phyloP scores from a whole-genome alignment of 805 yeast genomes.

The Hanseniaspora valbyensis region DNA sequence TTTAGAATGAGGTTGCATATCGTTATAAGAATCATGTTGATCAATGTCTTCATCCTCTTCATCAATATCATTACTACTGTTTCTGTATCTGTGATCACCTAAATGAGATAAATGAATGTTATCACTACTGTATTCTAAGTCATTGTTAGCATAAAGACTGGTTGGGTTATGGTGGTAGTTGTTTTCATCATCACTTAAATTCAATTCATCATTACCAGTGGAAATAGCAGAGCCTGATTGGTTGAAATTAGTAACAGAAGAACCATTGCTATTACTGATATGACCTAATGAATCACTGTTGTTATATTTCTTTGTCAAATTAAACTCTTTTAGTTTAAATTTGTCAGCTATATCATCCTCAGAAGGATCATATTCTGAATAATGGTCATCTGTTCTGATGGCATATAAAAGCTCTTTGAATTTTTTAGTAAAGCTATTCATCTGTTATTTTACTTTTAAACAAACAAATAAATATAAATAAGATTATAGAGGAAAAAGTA shows the following conservation, averaged over 20 bases:
- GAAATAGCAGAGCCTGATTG: not conserved
- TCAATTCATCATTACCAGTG: slow-evolving; percentile 6
- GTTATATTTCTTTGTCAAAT: slow-evolving; percentile 2
- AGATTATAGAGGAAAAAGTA: not conserved
- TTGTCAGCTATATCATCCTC: slow-evolving; percentile 34
- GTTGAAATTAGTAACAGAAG: not conserved
- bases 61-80: slow-evolving; percentile 13
- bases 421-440: slow-evolving; percentile 35
- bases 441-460: slow-evolving; percentile 13
- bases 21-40: not conserved
- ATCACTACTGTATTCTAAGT: slow-evolving; percentile 14
- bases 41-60: slow-evolving; percentile 5
- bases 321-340: slow-evolving; percentile 27
- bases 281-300: not conserved
- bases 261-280: not conserved
- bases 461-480: not conserved
- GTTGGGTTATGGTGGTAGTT: slow-evolving; percentile 11
- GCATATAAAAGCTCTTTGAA: slow-evolving; percentile 53
- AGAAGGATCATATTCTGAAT: slow-evolving; percentile 51
- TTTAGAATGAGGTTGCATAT: slow-evolving; percentile 15
- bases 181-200: slow-evolving; percentile 8
- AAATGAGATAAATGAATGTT: slow-evolving; percentile 11
- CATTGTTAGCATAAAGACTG: slow-evolving; percentile 6
- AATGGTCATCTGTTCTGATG: slow-evolving; percentile 55
- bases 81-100: slow-evolving; percentile 9